These are phyloP conservation scores for Anastatica hierochuntica DNA, from an alignment of 345 rosid genomes.

Conservation along the genomic window DNA sequence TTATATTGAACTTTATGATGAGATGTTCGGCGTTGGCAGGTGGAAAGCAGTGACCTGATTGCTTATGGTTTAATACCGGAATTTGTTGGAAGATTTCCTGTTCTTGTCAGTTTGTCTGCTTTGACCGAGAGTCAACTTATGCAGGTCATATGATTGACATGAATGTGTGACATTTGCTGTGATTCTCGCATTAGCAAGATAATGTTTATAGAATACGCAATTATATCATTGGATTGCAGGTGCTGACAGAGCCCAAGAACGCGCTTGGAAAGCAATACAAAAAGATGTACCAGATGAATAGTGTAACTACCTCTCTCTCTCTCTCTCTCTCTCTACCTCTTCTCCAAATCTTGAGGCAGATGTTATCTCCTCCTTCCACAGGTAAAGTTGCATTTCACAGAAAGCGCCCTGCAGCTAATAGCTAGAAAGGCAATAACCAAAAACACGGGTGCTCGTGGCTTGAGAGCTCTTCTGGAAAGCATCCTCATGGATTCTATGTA, in stretches of 20 bases:
- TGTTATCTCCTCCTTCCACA: conserved; percentile 22
- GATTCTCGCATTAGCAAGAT: background rate
- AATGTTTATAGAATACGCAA: too few species aligned
- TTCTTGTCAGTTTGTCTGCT: conserved; percentile 92
- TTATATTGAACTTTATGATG: conserved; percentile 1
- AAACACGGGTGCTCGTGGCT: conserved; percentile 90
- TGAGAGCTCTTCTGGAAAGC: conserved; percentile 75
- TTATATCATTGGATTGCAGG: conserved; percentile 37
- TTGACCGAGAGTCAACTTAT: conserved; percentile 92
- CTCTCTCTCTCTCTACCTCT: background rate
- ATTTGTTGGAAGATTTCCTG: conserved; percentile 96
- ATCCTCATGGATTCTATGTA: conserved; percentile 97
- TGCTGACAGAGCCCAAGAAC: conserved; percentile 88
- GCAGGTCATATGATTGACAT: conserved; percentile 39
- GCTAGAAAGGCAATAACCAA: conserved; percentile 81
- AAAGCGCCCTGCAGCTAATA: conserved; percentile 60
- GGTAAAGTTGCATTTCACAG: conserved; percentile 86
- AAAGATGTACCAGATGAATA: conserved; percentile 89
- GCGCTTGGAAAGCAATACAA: conserved; percentile 93
- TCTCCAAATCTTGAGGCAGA: conserved; percentile 4
- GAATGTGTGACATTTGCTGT: background rate
- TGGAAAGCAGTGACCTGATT: conserved; percentile 90
- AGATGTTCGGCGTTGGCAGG: conserved; percentile 41
- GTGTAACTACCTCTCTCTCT: conserved; percentile 40
- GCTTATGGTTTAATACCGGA: conserved; percentile 96